Base-by-base conservation (phyloP, 441 rosid genomes). In the Mallotus japonicus region DNA sequence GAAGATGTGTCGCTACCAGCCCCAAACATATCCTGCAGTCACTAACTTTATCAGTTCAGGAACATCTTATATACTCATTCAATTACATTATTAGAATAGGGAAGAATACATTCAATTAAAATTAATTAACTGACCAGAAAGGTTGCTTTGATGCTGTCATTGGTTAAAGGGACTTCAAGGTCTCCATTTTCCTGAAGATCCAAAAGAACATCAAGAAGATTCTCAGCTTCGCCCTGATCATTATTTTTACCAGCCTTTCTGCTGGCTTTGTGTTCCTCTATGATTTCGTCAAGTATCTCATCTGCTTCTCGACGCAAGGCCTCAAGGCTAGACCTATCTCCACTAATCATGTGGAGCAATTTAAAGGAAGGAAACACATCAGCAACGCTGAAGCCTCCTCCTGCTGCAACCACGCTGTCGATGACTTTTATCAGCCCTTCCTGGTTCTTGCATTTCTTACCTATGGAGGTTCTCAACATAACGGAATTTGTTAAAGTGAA, bases 191-290 rank as follows among this genome's bases (percentile, higher is more conserved):
- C 57, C 16, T 49, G 58, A 22, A 66, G 55, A 66, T 50, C 70
- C 57, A 66, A 50, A 66, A 65, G 57, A 49, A 66, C 70, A 66
- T 50, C 70, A 2, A 66, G 15, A 24, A 66, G 40, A 32, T 14
- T 66, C 22, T 50, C 70, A 17, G 6, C 6, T 66, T 50, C 40
- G 1, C 40, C n/a, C 0, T 5, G 37, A 11, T 17, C 47, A 62
- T 28, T 28, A 28, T 28, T 28, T 28, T 62, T 22, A 3, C 47
- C 49, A 34, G 0, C n/a, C 14, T 5, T 40, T 24, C 17, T 16
- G 8, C 1, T 6, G 40, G 24, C 37, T 51, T 34, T 64, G 42
- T 16, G 37, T 1, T 64, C 56, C 5, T 2, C 16, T 51, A 73
- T 40, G 40, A 53, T 64, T 2, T 20, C 16, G 17, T 73, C 62